Base-by-base conservation (phyloP, 192 early-diverging fungal genomes). In the Gaertneriomyces sp. region DNA sequence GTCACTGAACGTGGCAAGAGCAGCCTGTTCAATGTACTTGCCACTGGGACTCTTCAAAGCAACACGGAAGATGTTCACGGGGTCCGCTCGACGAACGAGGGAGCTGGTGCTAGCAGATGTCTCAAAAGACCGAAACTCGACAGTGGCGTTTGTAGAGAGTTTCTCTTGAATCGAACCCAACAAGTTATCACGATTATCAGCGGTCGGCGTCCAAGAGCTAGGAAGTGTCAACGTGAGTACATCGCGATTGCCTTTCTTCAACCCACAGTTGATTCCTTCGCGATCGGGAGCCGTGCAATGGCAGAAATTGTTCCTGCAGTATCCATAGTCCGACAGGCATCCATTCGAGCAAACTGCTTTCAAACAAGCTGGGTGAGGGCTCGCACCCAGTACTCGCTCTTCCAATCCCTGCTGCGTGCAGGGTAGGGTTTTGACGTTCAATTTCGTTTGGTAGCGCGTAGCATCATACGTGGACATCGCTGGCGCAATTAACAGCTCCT, bases 191-290 rank as follows among this genome's bases (percentile, higher is more conserved):
- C 61, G 61, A 33, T 51, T 63, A 0, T 7, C 38, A 12, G 61
- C 61, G 25, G 16, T 51, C 4, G 61, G 61, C 11, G 40, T 45
- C 47, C 50, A 63, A 1, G 45, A 33, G 20, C 4, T 11, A 11
- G 61, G 61, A 40, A 63, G 61, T 9, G 17, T 52, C 33, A 63
- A 9, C 4, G 19, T 52, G 17, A 63, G 17, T 6, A 41, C 33
- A 45, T 63, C 61, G 33, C 47, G 47, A 12, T 10, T 38, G 46
- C 50, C 50, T 40, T 63, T 63, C 5, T 17, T 51, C 7, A 63
- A 41, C 12, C 61, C 61, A 38, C 61, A 63, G 47, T 63, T 63
- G 25, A 60, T 42, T 33, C 61, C 61, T 63, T 63, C 61, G 6
- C 47, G 61, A 12, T 49, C 17, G 6, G 46, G 6, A 6, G 45